Evolutionary conservation across 306 rosid species (phyloP).

Genomic region (Ceratonia siliqua): DNA sequence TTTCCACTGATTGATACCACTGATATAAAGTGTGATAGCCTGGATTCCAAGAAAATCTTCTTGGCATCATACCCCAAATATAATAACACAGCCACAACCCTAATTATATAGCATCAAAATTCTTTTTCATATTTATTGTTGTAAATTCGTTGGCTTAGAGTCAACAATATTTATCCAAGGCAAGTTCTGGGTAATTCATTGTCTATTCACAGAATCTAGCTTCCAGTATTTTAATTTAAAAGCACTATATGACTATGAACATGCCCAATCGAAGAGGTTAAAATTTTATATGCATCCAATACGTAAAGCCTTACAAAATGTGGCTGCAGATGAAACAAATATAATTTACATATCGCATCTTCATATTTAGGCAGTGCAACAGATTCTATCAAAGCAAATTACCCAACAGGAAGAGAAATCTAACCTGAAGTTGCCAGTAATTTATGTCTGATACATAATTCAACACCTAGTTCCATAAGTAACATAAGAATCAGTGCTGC

Average conservation of each 20-base stretch:
- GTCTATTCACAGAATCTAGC: constrained; percentile 28
- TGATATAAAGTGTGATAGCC: constrained; percentile 92
- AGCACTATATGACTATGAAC: neutral
- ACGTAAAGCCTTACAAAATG: neutral
- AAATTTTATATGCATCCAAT: neutral
- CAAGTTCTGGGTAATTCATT: constrained; percentile 4
- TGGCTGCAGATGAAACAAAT: neutral
- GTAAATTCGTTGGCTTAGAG: neutral
- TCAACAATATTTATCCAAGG: neutral
- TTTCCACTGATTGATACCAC: constrained; percentile 86
- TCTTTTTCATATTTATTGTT: neutral
- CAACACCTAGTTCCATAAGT: constrained; percentile 88
- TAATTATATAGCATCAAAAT: neutral
- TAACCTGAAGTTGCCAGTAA: constrained; percentile 92
- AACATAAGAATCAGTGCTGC: constrained; percentile 91
- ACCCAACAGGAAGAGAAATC: constrained; percentile 23
- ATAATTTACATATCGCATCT: neutral
- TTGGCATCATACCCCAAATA: constrained; percentile 14
- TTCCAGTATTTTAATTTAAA: constrained; percentile 11
- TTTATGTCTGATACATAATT: constrained; percentile 79
- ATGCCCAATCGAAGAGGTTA: neutral
- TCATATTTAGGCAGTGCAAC: constrained; percentile 2
- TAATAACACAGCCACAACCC: neutral
- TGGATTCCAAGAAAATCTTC: constrained; percentile 33
- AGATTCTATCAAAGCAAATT: constrained; percentile 14